Evolutionary conservation across 139 green algal genomes (phyloP), one percentile per base, ranked within the genome.

Genomic region (Pleodorina starrii): DNA sequence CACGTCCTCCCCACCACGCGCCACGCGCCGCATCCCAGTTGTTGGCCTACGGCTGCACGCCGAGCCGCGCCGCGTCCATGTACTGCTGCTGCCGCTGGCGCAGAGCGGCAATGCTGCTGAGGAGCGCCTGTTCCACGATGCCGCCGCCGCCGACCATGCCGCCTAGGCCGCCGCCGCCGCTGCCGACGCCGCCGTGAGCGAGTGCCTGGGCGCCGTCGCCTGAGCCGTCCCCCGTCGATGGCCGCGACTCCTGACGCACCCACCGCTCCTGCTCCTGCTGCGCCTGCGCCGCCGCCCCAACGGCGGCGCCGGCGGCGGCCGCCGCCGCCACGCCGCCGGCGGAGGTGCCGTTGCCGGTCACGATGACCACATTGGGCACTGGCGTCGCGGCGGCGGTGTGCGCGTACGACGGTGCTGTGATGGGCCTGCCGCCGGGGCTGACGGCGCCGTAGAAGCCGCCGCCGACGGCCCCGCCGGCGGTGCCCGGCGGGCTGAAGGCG

Each of bases 81-180:
- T 92, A 92, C 68, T 86, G 54, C 85, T 86, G 69, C 85, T 92
- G 90, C 69, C 90, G 77, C 5, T 90, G 78, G 66, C 85, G 35
- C 57, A 92, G 84, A 3, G 77, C 90, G 9, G 90, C 85, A n/a
- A 92, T 89, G 84, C 48, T 74, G 50, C 69, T 74, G 27, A 89
- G 84, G 5, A 89, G 16, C 25, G 69, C 84, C 11, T 36, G 23
- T n/a, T 82, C 84, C 43, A 89, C 50, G 32, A 82, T n/a, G 12
- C 48, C 84, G 35, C 69, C 69, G 29, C 48, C 48, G 10, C 35
- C 69, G 1, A 9, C 72, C 32, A 42, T 32, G 35, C 42, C 79
- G 72, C 76, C n/a, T n/a, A n/a, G n/a, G n/a, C n/a, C 46, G 25
- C 69, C 44, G 38, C 76, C 27, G 27, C n/a, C 46, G 63, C 50